Base-by-base conservation (phyloP, 768 basidiomycete genomes). In the Boletus vermiculosoides region DNA sequence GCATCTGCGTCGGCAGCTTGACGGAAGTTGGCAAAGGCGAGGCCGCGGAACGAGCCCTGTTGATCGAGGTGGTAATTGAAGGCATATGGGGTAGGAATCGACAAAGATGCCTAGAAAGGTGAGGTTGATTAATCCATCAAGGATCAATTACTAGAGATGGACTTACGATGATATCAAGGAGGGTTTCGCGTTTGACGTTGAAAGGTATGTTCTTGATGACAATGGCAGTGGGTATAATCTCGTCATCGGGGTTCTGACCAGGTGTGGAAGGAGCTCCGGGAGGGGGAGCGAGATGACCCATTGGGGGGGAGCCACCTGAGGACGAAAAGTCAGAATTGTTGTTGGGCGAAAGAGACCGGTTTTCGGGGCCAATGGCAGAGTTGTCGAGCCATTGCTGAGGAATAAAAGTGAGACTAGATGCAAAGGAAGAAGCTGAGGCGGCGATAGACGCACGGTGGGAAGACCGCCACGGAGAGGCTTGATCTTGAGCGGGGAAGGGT, bases 141-240 rank as follows among this genome's bases (percentile, higher is more conserved):
- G 25, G 18, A 62, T 50, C 15, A 36, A 40, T 2, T 4, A 36
- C 31, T 31, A 45, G 44, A 37, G 51, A 59, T 62, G 50, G 47
- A 83, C 92, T 62, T 56, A 96, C 95, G 72, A 99, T 98, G 72
- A 98, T 94, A 77, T 90, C 88, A 68, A 98, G 86, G 64, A 99
- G 84, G 44, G 92, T 92, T 77, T 98, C 96, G 69, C 92, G 88
- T 77, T 94, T 92, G 63, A 98, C 94, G 67, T 94, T 94, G 81
- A 99, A 99, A 63, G 96, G 96, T 78, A 99, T 99, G 80, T 98
- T 98, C 85, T 99, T 99, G 75, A 99, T 98, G 71, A 99, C 97
- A 69, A 99, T 98, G 53, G 97, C 97, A 11, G 95, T 98, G 54
- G 96, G 96, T 76, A 98, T 98, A 73, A 97, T 82, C 73, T 97